Evolutionary conservation across 2,329 filamentous ascomycete genomes (phyloP).

Genomic region (Alternaria brassicicola): DNA sequence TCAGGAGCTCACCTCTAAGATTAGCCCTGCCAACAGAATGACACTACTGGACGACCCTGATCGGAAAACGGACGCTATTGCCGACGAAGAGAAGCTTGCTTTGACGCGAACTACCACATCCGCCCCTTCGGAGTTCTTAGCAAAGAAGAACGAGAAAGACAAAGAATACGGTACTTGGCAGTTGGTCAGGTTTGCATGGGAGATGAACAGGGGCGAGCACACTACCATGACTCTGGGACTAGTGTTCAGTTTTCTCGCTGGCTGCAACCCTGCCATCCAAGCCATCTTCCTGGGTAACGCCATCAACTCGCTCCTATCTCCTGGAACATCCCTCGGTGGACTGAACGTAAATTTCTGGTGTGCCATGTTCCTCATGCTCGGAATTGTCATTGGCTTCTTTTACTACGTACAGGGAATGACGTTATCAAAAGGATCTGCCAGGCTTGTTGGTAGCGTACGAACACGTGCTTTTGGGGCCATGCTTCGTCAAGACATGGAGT

Average conservation of each 20-base stretch:
- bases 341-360: constrained; percentile 68
- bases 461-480: constrained; percentile 84
- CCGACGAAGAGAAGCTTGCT: constrained; percentile 35
- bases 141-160: constrained; percentile 33
- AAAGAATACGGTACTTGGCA: constrained; percentile 52
- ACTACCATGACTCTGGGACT: constrained; percentile 53
- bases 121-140: constrained; percentile 69
- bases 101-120: constrained; percentile 42
- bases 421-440: constrained; percentile 65
- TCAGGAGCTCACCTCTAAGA: constrained; percentile 63
- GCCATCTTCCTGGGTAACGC: constrained; percentile 84
- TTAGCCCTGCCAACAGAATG: constrained; percentile 26
- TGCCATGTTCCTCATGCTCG: constrained; percentile 47
- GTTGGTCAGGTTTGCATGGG: constrained; percentile 41
- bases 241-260: constrained; percentile 43
- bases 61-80: constrained; percentile 22
- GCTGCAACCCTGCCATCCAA: constrained; percentile 53
- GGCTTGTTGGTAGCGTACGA: constrained; percentile 80
- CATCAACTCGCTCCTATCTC: constrained; percentile 72
- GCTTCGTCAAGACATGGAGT: constrained; percentile 82
- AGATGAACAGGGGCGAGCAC: constrained; percentile 43
- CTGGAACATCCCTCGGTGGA: constrained; percentile 61
- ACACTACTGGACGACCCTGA: constrained; percentile 26
- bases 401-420: constrained; percentile 41
- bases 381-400: constrained; percentile 31